These are phyloP conservation scores for Panaeolus cyanescens DNA, from an alignment of 768 basidiomycete genomes.

Conservation along the genomic window DNA sequence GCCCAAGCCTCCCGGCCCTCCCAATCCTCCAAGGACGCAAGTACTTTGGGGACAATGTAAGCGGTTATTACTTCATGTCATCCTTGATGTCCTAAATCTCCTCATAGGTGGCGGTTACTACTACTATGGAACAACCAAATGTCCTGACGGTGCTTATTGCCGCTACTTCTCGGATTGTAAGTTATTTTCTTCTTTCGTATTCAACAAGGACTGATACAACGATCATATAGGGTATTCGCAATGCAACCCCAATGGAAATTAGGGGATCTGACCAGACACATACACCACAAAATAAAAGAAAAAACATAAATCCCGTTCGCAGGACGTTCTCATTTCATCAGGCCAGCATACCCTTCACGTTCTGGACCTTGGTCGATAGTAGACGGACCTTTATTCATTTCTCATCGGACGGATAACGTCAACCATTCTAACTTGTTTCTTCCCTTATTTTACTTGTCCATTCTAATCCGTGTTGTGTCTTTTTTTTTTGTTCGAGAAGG, in stretches of 20 bases:
- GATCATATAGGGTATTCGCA: conserved; percentile 22
- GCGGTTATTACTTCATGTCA: not conserved
- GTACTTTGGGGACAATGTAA: conserved; percentile 26
- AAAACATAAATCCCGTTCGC: conserved; percentile 6
- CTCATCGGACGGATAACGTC: not conserved
- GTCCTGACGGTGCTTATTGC: conserved; percentile 20
- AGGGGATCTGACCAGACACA: conserved; percentile 1
- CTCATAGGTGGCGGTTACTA: conserved; percentile 23
- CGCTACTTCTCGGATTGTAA: conserved; percentile 25
- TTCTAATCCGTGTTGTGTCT: not conserved
- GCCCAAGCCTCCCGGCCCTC: conserved; percentile 5
- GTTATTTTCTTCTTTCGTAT: conserved; percentile 1
- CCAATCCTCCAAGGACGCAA: conserved; percentile 8
- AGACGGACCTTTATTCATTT: not conserved
- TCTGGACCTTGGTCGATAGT: not conserved
- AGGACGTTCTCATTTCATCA: not conserved
- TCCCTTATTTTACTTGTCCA: not conserved
- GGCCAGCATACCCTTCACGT: not conserved
- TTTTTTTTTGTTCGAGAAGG: not conserved
- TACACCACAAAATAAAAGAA: conserved; percentile 10
- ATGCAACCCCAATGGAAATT: conserved; percentile 22
- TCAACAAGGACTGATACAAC: not conserved
- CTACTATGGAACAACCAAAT: conserved; percentile 21
- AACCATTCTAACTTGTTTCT: not conserved
- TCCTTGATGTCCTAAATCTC: not conserved